A percentile compares a stretch with the other conserved stretches of the same genome.
phyloP scores from a whole-genome alignment of 129 eudicot species.

The Flaveria trinervia region DNA sequence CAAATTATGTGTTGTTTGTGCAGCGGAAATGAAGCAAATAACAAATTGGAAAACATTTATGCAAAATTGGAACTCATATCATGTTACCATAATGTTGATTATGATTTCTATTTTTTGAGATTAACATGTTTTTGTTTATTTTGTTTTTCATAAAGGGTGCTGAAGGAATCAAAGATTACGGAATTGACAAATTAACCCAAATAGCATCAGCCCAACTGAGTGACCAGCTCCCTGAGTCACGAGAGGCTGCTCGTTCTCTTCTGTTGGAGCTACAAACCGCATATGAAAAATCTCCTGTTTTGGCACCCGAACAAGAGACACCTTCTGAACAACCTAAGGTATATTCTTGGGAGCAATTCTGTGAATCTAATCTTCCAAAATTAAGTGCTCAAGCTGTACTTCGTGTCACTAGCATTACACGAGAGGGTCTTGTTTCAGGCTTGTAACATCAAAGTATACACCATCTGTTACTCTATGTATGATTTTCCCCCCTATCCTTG shows the following conservation, averaged over 20 bases:
- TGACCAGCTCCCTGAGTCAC: conserved; percentile 88
- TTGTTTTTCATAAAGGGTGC: conserved; percentile 46
- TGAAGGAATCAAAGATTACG: conserved; percentile 64
- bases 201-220: conserved; percentile 75
- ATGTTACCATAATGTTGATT: not conserved
- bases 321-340: conserved; percentile 44
- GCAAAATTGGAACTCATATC: conserved; percentile 10
- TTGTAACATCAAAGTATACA: conserved; percentile 39
- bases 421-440: conserved; percentile 51
- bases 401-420: conserved; percentile 61
- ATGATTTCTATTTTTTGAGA: not conserved
- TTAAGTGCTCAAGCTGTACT: conserved; percentile 82
- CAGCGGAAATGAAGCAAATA: not conserved
- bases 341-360: conserved; percentile 67
- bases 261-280: conserved; percentile 55
- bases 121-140: not conserved
- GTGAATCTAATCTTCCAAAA: conserved; percentile 70
- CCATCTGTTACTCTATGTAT: conserved; percentile 16
- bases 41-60: not conserved
- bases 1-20: not conserved
- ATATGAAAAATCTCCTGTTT: conserved; percentile 49
- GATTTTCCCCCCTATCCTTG: conserved; percentile 19
- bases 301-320: conserved; percentile 33
- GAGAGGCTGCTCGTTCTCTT: conserved; percentile 83
- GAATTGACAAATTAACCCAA: conserved; percentile 69